A percentile compares a stretch with the other conserved stretches of the same genome.
Conservation (phyloP, 352 stramenopile genomes). For the Peronospora farinosa region DNA sequence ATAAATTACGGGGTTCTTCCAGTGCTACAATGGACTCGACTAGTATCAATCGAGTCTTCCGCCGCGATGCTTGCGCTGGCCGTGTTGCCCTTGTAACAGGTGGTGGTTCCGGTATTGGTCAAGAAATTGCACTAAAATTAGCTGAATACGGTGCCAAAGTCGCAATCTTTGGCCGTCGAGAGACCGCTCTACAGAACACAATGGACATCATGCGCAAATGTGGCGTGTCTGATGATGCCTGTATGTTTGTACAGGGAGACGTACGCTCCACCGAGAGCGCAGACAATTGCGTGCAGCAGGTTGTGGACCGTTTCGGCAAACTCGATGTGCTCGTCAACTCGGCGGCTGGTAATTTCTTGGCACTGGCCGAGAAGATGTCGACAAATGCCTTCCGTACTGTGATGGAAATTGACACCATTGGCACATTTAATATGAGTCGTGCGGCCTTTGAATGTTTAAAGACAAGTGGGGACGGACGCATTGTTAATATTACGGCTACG, state of each 20-base stretch:
- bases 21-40: constrained; percentile 43
- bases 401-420: constrained; percentile 94
- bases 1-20: too few species aligned
- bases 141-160: constrained; percentile 89
- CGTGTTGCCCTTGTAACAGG: constrained; percentile 90
- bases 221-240: constrained; percentile 29
- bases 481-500: constrained; percentile 95
- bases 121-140: constrained; percentile 90
- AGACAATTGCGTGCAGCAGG: constrained; percentile 63
- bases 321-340: constrained; percentile 92
- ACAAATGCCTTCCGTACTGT: constrained; percentile 94
- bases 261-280: constrained; percentile 85
- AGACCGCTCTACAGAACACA: constrained; percentile 85
- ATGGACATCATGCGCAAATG: constrained; percentile 43
- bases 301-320: constrained; percentile 72
- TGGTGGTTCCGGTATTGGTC: constrained; percentile 91
- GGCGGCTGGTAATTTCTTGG: constrained; percentile 92
- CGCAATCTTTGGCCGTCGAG: constrained; percentile 90
- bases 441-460: constrained; percentile 83
- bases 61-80: constrained; percentile 40
- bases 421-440: constrained; percentile 94
- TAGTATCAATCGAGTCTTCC: constrained; percentile 49
- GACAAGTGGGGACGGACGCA: constrained; percentile 56
- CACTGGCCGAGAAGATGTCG: constrained; percentile 76
- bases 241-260: constrained; percentile 59